phyloP scores from a whole-genome alignment of 345 rosid species.

The Ceriops zippeliana region DNA sequence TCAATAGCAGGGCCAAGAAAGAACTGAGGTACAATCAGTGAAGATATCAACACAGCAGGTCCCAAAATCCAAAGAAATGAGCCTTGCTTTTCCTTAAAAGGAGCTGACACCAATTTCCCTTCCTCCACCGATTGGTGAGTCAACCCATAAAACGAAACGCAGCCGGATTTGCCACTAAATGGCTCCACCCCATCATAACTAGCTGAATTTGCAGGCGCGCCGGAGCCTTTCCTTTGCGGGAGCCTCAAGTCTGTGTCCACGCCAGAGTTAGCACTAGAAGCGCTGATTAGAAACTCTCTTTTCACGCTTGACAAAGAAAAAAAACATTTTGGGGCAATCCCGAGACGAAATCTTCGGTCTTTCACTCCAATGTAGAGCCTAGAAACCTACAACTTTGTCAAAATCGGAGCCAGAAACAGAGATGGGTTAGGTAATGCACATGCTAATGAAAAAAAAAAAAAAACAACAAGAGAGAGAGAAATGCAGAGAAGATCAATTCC shows the following conservation, averaged over 20 bases:
- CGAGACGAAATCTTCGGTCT: conserved; percentile 15
- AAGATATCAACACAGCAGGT: conserved; percentile 56
- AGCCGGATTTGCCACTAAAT: conserved; percentile 76
- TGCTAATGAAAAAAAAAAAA: not conserved
- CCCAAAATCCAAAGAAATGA: conserved; percentile 76
- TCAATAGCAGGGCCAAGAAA: conserved; percentile 54
- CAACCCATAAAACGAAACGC: conserved; percentile 67
- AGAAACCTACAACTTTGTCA: conserved; percentile 30
- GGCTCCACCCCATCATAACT: conserved; percentile 47
- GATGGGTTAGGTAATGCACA: not conserved
- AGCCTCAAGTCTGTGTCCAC: conserved; percentile 15
- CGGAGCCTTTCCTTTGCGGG: conserved; percentile 13
- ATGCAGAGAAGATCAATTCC: not conserved
- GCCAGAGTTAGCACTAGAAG: conserved; percentile 31
- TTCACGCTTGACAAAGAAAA: conserved; percentile 16
- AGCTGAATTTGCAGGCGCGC: conserved; percentile 12
- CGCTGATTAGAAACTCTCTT: conserved; percentile 27
- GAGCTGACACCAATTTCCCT: conserved; percentile 58
- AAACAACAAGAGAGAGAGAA: not conserved
- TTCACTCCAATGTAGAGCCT: conserved; percentile 20
- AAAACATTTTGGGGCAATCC: conserved; percentile 30
- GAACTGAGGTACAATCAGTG: conserved; percentile 70
- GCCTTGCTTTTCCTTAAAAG: conserved; percentile 57
- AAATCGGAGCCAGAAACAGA: conserved; percentile 19
- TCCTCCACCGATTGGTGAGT: conserved; percentile 77